Conservation (phyloP, 192 early-diverging fungal species). For the Linnemannia schmuckeri region DNA sequence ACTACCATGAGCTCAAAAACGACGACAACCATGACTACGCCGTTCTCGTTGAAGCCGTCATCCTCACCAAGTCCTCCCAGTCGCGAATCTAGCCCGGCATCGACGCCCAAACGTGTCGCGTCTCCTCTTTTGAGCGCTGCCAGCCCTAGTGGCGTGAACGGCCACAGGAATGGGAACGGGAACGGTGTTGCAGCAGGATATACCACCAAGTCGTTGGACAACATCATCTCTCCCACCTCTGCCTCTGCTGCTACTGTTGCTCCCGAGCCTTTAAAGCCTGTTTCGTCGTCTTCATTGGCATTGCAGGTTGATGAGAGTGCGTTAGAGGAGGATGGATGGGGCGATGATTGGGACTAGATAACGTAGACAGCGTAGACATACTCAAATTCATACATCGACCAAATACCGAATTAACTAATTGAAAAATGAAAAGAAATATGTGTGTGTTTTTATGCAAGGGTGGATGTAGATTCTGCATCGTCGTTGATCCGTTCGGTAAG, state of each 20-base stretch:
- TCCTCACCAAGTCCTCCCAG: slow-evolving; percentile 8
- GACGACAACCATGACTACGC: neutral
- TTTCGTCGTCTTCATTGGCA: slow-evolving; percentile 26
- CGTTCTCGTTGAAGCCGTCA: neutral
- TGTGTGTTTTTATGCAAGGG: neutral
- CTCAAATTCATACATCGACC: neutral
- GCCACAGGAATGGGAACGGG: neutral
- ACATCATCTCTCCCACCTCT: neutral
- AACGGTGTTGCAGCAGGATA: neutral
- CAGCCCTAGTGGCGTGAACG: neutral
- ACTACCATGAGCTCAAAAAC: neutral
- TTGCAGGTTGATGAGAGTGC: slow-evolving; percentile 29
- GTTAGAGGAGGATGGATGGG: slow-evolving; percentile 49
- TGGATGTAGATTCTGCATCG: neutral
- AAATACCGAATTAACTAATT: neutral
- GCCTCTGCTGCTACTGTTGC: neutral
- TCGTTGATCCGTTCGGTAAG: slow-evolving; percentile 11
- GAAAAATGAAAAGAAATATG: neutral
- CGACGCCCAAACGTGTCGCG: slow-evolving; percentile 29
- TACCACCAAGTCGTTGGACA: neutral
- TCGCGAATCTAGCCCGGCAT: slow-evolving; percentile 22
- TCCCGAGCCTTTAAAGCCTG: neutral
- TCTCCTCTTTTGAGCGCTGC: slow-evolving; percentile 27
- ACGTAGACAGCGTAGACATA: neutral
- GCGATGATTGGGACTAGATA: slow-evolving; percentile 44